phyloP scores from a whole-genome alignment of 208 protist species.

The Angomonas ambiguus region DNA sequence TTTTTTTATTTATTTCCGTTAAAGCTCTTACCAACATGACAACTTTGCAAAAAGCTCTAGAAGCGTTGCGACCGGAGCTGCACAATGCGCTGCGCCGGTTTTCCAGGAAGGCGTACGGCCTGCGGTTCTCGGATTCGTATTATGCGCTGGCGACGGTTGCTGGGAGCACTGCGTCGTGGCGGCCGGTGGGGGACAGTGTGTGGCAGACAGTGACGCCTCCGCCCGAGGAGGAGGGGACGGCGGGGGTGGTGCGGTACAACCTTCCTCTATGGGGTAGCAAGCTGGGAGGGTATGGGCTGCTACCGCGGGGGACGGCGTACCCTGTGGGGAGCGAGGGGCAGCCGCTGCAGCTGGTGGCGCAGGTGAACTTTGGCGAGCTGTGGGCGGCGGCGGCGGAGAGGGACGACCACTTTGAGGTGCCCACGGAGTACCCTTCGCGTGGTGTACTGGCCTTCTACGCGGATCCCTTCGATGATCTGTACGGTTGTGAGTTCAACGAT shows the following conservation, averaged over 20 bases:
- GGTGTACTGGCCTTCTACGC: constrained; percentile 22
- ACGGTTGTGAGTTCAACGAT: constrained; percentile 3
- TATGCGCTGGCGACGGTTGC: constrained; percentile 9
- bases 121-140: not conserved
- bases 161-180: not conserved
- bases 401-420: not conserved
- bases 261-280: constrained; percentile 24
- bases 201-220: not conserved
- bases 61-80: not conserved
- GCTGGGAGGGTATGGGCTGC: constrained; percentile 22
- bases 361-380: constrained; percentile 26
- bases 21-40: no score
- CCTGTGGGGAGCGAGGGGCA: constrained; percentile 8
- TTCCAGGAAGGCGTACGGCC: not conserved
- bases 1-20: constrained; percentile 1
- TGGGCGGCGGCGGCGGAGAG: constrained; percentile 5
- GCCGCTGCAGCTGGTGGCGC: constrained; percentile 18
- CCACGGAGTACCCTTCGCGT: constrained; percentile 6
- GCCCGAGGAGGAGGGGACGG: not conserved
- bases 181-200: not conserved
- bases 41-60: not conserved
- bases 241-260: not conserved
- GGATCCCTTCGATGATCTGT: constrained; percentile 19
- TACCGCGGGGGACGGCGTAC: constrained; percentile 16
- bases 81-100: constrained; percentile 1